Percentiles rank a stretch among this genome's conserved stretches.
These are phyloP conservation scores for Hymenotorrendiella dingleyae DNA, from an alignment of 2,329 filamentous ascomycete species.

Conservation along the genomic window DNA sequence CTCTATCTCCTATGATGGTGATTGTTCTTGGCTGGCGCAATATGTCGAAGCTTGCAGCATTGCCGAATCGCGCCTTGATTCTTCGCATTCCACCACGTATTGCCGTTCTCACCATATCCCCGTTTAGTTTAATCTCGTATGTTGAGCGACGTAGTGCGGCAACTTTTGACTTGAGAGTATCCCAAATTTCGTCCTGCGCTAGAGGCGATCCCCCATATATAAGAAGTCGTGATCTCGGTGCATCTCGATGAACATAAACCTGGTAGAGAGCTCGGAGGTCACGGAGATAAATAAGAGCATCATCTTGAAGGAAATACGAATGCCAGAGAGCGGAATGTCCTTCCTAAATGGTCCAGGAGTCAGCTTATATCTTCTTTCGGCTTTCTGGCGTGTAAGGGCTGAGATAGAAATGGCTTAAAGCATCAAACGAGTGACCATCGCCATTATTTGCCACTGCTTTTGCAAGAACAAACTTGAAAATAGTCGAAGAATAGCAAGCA, in stretches of 20 bases:
- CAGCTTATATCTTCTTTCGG: too few species aligned
- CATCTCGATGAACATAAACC: slow-evolving; percentile 29
- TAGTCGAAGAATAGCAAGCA: too few species aligned
- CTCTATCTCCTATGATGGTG: slow-evolving; percentile 13
- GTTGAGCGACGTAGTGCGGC: not conserved
- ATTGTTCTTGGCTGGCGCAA: slow-evolving; percentile 30
- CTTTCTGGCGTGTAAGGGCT: too few species aligned
- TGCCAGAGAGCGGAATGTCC: slow-evolving; percentile 30
- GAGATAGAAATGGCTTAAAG: too few species aligned
- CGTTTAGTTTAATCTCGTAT: slow-evolving; percentile 2
- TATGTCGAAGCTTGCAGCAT: slow-evolving; percentile 31
- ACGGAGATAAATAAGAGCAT: slow-evolving; percentile 16
- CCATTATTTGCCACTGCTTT: too few species aligned
- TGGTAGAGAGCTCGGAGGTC: slow-evolving; percentile 2
- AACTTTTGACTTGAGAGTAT: not conserved
- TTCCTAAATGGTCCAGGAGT: too few species aligned
- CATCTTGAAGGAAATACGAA: slow-evolving; percentile 18
- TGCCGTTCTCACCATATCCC: slow-evolving; percentile 3
- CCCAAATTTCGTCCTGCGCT: not conserved
- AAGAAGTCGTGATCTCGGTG: slow-evolving; percentile 26
- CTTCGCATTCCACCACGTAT: slow-evolving; percentile 25
- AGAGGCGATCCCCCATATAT: slow-evolving; percentile 13
- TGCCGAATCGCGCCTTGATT: slow-evolving; percentile 30
- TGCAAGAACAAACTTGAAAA: too few species aligned
- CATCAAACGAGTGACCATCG: too few species aligned